Evolutionary conservation across 805 yeast genomes (phyloP), one percentile per base, ranked within the genome.

Genomic region (Pichia deserticola): DNA sequence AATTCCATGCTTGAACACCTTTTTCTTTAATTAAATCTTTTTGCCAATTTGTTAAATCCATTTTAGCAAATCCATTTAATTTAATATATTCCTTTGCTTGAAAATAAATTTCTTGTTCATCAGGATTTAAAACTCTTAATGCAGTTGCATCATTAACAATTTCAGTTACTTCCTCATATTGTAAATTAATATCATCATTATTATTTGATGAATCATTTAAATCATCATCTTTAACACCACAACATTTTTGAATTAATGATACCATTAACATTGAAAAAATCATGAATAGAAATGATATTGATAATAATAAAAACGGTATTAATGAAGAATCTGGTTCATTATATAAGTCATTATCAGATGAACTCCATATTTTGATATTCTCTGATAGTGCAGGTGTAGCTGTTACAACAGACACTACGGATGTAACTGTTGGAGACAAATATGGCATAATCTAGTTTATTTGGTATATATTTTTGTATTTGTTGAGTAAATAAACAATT

Each of bases 1-100:
- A 92, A 58, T 90, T 95, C 87, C 95, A 90, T 1, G 97, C 98
- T 13, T 75, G 68, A 1, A 90, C 84, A 3, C 96, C 96, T 62
- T 88, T 89, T 55, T 89, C 95, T 57, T 89, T 95, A 30, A 88
- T 86, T 25, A 74, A 63, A 63, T 83, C 67, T 53, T 73, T 74
- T 64, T 86, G 90, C 32, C 85, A 75, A 37, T 84, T 67, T 11
- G 69, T 45, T 32, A 66, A 52, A 36, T 62, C 66, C 47, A 50
- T 54, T 32, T 56, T 63, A 36, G 63, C 69, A 54, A 56, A 75
- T 70, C 55, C 76, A 63, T 56, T 72, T 61, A 52, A 63, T 57
- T 55, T 73, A 51, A 59, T 65, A 56, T 70, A 78, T 45, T 80
- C 84, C 50, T 78, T 77, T 32, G 89, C 81, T 58, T 79, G 86